These are phyloP conservation scores for Lachnellula hyalina DNA, from an alignment of 2,329 filamentous ascomycete species.

Conservation along the genomic window DNA sequence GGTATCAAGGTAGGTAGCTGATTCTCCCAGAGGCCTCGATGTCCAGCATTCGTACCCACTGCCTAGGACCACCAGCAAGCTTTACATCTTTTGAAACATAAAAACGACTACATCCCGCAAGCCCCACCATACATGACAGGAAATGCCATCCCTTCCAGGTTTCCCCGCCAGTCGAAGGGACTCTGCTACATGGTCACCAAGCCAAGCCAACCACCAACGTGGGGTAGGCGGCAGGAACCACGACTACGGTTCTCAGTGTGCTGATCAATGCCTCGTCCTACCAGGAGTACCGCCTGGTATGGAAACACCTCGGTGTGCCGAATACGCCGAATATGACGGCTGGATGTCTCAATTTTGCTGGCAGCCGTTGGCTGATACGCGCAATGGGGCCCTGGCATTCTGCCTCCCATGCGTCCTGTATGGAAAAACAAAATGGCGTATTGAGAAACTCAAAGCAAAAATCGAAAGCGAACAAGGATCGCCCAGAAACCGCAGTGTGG, in stretches of 20 bases:
- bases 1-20: background rate
- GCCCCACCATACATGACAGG: no score
- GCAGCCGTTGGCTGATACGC: constrained; percentile 26
- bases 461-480: no score
- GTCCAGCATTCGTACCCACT: background rate
- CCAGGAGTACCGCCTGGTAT: background rate
- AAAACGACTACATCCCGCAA: no score
- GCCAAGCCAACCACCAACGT: background rate
- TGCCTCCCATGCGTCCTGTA: constrained; percentile 40
- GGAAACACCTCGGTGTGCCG: background rate
- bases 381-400: constrained; percentile 35
- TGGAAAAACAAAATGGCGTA: constrained; percentile 38
- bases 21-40: background rate
- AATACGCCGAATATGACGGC: constrained; percentile 6
- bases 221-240: background rate
- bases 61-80: no score
- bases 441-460: constrained; percentile 20
- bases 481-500: no score
- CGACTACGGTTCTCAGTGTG: background rate
- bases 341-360: constrained; percentile 38
- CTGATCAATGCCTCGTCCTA: constrained; percentile 4
- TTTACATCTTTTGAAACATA: no score
- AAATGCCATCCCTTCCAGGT: background rate
- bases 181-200: background rate
- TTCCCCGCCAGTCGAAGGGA: background rate